These are phyloP conservation scores for Melaleuca quinquenervia DNA, from an alignment of 345 rosid genomes.

Conservation along the genomic window DNA sequence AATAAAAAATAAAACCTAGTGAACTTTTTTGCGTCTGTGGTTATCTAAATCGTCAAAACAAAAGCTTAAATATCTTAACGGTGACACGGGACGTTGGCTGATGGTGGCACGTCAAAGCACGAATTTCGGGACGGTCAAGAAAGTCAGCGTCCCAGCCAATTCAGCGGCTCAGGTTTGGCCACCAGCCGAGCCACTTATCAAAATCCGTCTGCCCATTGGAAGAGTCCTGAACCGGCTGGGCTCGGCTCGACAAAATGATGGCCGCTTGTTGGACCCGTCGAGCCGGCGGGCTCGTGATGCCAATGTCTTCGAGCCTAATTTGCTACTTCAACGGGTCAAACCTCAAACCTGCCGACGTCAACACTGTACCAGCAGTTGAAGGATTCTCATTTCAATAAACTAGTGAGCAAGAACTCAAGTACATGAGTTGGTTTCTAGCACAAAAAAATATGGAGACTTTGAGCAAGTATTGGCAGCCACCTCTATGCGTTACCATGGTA, in stretches of 20 bases:
- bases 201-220: neutral
- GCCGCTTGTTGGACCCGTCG: neutral
- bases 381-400: neutral
- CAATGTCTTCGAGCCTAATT: neutral
- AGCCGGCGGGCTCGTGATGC: neutral
- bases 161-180: neutral
- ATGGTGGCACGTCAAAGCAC: accelerated
- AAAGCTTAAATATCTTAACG: neutral
- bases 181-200: neutral
- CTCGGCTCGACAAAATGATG: neutral
- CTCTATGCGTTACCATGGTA: neutral
- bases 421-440: neutral
- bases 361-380: neutral
- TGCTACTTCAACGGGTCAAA: neutral
- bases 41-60: neutral
- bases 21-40: neutral
- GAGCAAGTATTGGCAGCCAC: neutral
- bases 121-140: neutral
- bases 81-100: too few relatives aligned
- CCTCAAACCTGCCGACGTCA: neutral
- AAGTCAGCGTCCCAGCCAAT: neutral
- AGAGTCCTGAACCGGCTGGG: neutral
- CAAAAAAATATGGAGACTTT: neutral
- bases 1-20: too few relatives aligned
- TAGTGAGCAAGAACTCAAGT: neutral